Base-by-base conservation (phyloP, 179 eudicot genomes). In the Heliamphora ciliata region DNA sequence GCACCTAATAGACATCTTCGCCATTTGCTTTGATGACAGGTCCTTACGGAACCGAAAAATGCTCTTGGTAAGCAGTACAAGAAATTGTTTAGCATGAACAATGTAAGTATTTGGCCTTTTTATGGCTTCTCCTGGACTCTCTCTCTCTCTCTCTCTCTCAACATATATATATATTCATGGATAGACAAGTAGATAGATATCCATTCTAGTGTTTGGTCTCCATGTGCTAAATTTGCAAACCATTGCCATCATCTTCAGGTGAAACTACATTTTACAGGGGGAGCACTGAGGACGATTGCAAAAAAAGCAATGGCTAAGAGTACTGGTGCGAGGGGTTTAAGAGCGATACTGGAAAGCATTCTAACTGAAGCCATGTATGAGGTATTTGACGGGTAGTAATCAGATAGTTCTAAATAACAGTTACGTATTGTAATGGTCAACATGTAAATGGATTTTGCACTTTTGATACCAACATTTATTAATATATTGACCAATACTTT, bases 281-380 rank as follows among this genome's bases (percentile, higher is more conserved):
- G 81, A 79, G 98, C 98, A 18, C 82, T 91, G 83, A 87, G 88
- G 84, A 71, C 86, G 85, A 93, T 94, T 78, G 92, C 98, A 4
- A 86, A 85, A 82, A 94, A 93, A 87, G 94, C 97, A 56, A 87
- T 90, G 86, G 86, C 86, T 17, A 93, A 94, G 85, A 91, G 91
- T 77, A 93, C 97, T 6, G 98, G 98, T 71, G 98, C 98, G 2
- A 91, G 98, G 61, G 98, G 97, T 66, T 87, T 94, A 79, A 83
- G 98, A 78, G 88, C 98, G 46, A 84, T 94, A 83, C 82, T 94
- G 63, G 98, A 94, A 86, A 91, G 84, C 80, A 85, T 91, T 83
- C 89, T 94, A 72, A 93, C 91, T 10, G 98, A 94, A 77, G 91
- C 98, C 72, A 94, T 94, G 98, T 94, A 90, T 74, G 98, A 94